Evolutionary conservation across 2,329 filamentous ascomycete genomes (phyloP).

Genomic region (Venturia pyrina): DNA sequence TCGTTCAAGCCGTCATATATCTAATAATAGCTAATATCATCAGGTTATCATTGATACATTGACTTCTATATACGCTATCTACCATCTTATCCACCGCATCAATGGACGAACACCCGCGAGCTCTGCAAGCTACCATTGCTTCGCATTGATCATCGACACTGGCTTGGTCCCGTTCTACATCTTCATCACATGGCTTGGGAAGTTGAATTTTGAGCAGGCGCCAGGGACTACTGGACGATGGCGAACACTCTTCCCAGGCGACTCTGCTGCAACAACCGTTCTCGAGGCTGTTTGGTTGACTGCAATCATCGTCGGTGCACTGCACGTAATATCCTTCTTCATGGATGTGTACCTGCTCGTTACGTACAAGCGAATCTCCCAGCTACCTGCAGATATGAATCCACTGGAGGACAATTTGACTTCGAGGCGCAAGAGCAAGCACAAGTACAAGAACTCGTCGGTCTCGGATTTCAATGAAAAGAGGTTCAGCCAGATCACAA

Average conservation of each 20-base stretch:
- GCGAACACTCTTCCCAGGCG: constrained; percentile 55
- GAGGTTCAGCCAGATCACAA: constrained; percentile 21
- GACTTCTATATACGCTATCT: constrained; percentile 67
- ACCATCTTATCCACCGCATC: constrained; percentile 64
- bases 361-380: constrained; percentile 71
- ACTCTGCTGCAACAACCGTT: constrained; percentile 47
- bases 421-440: constrained; percentile 62
- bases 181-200: constrained; percentile 46
- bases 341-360: constrained; percentile 67
- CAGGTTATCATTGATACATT: constrained; percentile 67
- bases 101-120: constrained; percentile 65
- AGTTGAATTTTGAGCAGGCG: constrained; percentile 41
- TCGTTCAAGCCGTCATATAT: neutral
- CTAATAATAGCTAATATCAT: neutral
- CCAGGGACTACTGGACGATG: constrained; percentile 44
- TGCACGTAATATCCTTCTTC: constrained; percentile 61
- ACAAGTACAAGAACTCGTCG: constrained; percentile 62
- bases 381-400: constrained; percentile 88
- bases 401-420: constrained; percentile 81
- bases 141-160: constrained; percentile 65
- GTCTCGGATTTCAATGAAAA: constrained; percentile 14
- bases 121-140: constrained; percentile 81
- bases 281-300: constrained; percentile 59
- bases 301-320: constrained; percentile 50
- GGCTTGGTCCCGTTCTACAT: constrained; percentile 53